Percentiles rank a stretch among this genome's conserved stretches.
Evolutionary conservation across 164 flowering plant genomes (phyloP).

Genomic region (Liquidambar formosana): DNA sequence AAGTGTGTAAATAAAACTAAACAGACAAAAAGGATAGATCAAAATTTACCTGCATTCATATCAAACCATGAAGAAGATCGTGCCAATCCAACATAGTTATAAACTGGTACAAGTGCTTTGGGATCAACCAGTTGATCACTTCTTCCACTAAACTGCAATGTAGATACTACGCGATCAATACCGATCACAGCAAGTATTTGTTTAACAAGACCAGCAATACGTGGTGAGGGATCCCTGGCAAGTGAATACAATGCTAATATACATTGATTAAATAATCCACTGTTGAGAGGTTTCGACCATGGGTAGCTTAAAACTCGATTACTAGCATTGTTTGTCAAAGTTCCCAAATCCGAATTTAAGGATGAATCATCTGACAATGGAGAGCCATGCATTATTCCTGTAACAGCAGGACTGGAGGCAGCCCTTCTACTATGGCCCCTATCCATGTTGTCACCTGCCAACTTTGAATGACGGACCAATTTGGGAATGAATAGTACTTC

Average conservation of each 20-base stretch:
- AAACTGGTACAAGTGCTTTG: conserved; percentile 26
- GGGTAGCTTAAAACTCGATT: conserved; percentile 61
- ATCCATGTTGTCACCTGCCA: conserved; percentile 56
- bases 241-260: conserved; percentile 75
- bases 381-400: conserved; percentile 93
- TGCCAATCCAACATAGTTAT: conserved; percentile 67
- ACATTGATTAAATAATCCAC: conserved; percentile 72
- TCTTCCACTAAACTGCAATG: conserved; percentile 36
- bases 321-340: conserved; percentile 52
- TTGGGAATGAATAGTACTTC: conserved; percentile 60
- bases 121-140: conserved; percentile 53
- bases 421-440: conserved; percentile 65
- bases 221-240: conserved; percentile 95
- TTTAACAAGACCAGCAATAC: conserved; percentile 74
- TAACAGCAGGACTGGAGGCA: conserved; percentile 61
- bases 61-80: conserved; percentile 96
- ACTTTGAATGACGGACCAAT: conserved; percentile 69
- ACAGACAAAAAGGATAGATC: not conserved
- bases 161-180: conserved; percentile 78
- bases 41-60: conserved; percentile 70
- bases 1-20: too few species aligned
- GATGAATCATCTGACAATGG: conserved; percentile 95
- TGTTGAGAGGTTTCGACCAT: conserved; percentile 61
- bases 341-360: conserved; percentile 81
- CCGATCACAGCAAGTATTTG: conserved; percentile 83